These are phyloP conservation scores for Monilinia laxa DNA, from an alignment of 2,329 filamentous ascomycete species.

Conservation along the genomic window DNA sequence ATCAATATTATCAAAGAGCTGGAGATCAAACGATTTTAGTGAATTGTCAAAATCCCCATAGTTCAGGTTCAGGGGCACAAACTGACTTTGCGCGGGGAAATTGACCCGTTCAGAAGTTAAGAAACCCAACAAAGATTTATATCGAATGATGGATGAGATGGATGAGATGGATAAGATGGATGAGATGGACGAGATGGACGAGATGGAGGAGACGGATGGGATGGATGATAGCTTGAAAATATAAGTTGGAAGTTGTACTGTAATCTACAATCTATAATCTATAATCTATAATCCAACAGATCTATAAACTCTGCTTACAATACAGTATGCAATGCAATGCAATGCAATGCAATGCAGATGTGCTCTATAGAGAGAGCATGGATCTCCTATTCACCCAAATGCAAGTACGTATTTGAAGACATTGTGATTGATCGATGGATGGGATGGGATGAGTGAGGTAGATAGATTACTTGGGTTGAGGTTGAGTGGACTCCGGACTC, in stretches of 20 bases:
- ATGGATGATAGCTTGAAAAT: not conserved
- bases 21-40: not conserved
- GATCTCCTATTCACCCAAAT: slow-evolving; percentile 5
- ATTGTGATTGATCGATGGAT: too few relatives aligned
- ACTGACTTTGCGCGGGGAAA: not conserved
- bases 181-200: too few relatives aligned
- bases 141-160: too few relatives aligned
- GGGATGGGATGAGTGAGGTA: too few relatives aligned
- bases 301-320: slow-evolving; percentile 1
- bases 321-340: slow-evolving; percentile 22
- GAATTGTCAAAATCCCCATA: slow-evolving; percentile 9
- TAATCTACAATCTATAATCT: too few relatives aligned
- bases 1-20: not conserved
- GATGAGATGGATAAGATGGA: too few relatives aligned
- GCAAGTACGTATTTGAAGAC: not conserved
- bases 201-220: too few relatives aligned
- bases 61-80: slow-evolving; percentile 9
- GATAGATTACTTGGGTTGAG: too few relatives aligned
- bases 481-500: too few relatives aligned
- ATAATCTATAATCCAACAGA: too few relatives aligned
- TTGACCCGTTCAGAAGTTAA: too few relatives aligned
- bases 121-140: too few relatives aligned
- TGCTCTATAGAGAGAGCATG: slow-evolving; percentile 17
- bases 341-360: not conserved
- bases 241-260: slow-evolving; percentile 5